Percentiles rank a stretch among this genome's conserved stretches.
Conservation (phyloP, 345 rosid species). For the Lepidium sativum region DNA sequence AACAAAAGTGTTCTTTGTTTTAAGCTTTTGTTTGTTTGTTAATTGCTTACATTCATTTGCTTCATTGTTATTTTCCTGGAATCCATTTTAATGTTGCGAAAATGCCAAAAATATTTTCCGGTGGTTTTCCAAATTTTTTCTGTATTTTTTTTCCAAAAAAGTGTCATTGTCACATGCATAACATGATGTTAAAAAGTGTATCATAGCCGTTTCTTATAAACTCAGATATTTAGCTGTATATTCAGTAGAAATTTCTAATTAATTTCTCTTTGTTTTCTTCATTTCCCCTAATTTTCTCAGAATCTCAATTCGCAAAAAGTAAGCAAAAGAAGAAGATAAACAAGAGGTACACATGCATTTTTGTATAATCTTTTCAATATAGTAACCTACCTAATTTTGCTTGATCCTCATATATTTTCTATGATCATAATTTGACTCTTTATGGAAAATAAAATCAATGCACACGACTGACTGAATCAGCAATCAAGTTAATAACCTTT, state of each 20-base stretch:
- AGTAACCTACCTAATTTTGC: neutral
- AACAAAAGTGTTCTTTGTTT: neutral
- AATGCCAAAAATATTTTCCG: too few relatives aligned
- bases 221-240: neutral
- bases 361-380: neutral
- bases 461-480: too few relatives aligned
- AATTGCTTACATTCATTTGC: neutral
- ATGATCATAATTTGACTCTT: neutral
- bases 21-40: neutral
- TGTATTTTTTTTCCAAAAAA: neutral
- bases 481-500: neutral
- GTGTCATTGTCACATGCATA: constrained; percentile 1
- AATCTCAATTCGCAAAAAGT: neutral
- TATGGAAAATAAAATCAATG: neutral
- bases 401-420: neutral
- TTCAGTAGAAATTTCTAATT: neutral
- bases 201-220: constrained; percentile 8
- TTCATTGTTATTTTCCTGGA: neutral
- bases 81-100: neutral
- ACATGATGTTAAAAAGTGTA: neutral
- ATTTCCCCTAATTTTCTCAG: neutral
- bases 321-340: neutral
- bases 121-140: too few relatives aligned
- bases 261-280: neutral
- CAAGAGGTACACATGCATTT: neutral